Conservation (phyloP, 352 stramenopile species). For the Pythium phragmitis region DNA sequence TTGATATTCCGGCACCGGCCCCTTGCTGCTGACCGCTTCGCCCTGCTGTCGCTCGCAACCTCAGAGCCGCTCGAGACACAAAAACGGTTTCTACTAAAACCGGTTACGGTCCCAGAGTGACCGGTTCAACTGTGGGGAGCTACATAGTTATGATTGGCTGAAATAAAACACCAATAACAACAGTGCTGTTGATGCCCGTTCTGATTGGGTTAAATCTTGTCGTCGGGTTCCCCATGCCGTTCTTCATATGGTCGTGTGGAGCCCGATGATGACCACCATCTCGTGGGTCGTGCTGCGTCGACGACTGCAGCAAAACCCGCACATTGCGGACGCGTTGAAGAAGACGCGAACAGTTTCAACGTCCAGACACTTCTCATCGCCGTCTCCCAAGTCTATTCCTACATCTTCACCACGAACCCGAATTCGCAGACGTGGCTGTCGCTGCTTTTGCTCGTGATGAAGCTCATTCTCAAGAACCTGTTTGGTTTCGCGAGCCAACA, state of each 20-base stretch:
- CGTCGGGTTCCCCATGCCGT: slow-evolving; percentile 21
- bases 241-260: slow-evolving; percentile 26
- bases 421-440: slow-evolving; percentile 13
- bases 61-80: slow-evolving; percentile 1
- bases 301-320: slow-evolving; percentile 1
- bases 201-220: background rate
- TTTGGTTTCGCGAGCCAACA: slow-evolving; percentile 22
- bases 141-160: background rate
- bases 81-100: slow-evolving; percentile 19
- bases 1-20: background rate
- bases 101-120: slow-evolving; percentile 23
- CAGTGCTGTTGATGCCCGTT: slow-evolving; percentile 8
- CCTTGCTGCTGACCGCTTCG: slow-evolving; percentile 5
- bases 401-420: slow-evolving; percentile 15
- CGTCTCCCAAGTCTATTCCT: slow-evolving; percentile 21
- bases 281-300: slow-evolving; percentile 5
- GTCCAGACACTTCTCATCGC: slow-evolving; percentile 14
- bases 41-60: slow-evolving; percentile 6
- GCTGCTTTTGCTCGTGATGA: slow-evolving; percentile 36
- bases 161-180: background rate
- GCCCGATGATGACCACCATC: background rate
- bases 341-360: slow-evolving; percentile 20
- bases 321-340: background rate
- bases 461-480: slow-evolving; percentile 33
- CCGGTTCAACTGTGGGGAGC: slow-evolving; percentile 1